Evolutionary conservation across 2,329 filamentous ascomycete genomes (phyloP).

Genomic region (Trichoderma aggressivum): DNA sequence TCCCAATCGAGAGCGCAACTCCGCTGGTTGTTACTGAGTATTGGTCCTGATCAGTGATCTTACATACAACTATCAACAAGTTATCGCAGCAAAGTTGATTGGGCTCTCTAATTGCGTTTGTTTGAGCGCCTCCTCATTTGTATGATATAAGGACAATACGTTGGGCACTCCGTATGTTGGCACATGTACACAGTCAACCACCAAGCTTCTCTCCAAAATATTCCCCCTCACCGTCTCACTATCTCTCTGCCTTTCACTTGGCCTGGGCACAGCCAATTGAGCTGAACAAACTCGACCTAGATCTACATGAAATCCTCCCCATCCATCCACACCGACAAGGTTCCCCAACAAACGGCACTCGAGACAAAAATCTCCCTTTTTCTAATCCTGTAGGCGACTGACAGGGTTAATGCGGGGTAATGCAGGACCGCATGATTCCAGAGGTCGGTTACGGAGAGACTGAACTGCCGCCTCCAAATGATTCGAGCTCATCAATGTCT

Average conservation of each 20-base stretch:
- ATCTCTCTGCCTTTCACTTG: not conserved
- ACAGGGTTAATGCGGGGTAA: constrained; percentile 5
- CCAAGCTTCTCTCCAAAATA: no score
- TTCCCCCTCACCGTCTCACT: not conserved
- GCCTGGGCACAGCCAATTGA: not conserved
- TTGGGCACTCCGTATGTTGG: no score
- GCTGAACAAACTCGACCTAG: not conserved
- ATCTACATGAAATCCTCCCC: not conserved
- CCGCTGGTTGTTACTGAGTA: no score
- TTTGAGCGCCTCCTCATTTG: no score
- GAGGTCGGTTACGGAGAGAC: not conserved
- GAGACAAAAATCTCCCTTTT: not conserved
- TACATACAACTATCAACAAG: no score
- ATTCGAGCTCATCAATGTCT: not conserved
- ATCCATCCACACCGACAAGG: not conserved
- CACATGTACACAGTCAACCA: no score
- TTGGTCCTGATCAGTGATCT: no score
- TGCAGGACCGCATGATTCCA: not conserved
- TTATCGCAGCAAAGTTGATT: no score
- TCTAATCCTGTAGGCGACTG: not conserved
- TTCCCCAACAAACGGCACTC: not conserved
- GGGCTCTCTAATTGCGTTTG: no score
- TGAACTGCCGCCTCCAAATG: not conserved
- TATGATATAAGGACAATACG: no score
- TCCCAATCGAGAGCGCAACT: no score